Percentiles rank a stretch among this genome's conserved stretches.
phyloP scores from a whole-genome alignment of 192 early-diverging fungal genomes.

The Coemansia umbellata region DNA sequence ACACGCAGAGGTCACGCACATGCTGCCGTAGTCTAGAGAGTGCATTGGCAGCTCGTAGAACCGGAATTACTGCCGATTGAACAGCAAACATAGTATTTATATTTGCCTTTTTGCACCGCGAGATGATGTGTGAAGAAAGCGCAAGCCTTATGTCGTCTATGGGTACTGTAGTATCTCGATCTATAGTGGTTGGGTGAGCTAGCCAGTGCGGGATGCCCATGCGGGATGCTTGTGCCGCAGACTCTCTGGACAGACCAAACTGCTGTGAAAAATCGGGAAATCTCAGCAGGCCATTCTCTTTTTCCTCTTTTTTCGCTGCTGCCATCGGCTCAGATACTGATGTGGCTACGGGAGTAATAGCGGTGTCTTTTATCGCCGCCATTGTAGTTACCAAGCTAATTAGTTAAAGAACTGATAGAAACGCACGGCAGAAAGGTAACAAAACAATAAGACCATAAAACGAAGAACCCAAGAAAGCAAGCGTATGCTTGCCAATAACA shows the following conservation, averaged over 20 bases:
- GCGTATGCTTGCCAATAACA: no score
- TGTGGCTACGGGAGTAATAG: no score
- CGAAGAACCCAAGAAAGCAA: no score
- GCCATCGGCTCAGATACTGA: no score
- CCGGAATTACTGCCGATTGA: slow-evolving; percentile 81
- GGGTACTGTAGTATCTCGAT: slow-evolving; percentile 54
- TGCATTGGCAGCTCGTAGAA: slow-evolving; percentile 63
- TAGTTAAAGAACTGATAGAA: no score
- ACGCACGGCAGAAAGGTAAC: no score
- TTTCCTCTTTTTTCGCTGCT: no score
- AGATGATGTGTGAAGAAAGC: slow-evolving; percentile 61
- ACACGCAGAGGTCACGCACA: slow-evolving; percentile 88
- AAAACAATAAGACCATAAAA: no score
- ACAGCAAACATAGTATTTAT: slow-evolving; percentile 83
- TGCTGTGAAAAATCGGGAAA: slow-evolving; percentile 52
- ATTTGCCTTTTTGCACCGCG: slow-evolving; percentile 59
- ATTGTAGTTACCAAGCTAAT: no score
- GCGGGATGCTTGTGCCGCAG: slow-evolving; percentile 19
- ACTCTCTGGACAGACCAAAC: slow-evolving; percentile 14
- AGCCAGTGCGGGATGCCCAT: slow-evolving; percentile 91
- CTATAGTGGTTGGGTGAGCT: slow-evolving; percentile 69
- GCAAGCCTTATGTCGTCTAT: slow-evolving; percentile 53
- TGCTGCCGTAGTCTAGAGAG: slow-evolving; percentile 66
- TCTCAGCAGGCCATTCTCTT: slow-evolving; percentile 21
- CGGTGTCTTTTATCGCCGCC: no score